Conservation (phyloP, 1,139 yeast species). For the Yamadazyma taylorii region DNA sequence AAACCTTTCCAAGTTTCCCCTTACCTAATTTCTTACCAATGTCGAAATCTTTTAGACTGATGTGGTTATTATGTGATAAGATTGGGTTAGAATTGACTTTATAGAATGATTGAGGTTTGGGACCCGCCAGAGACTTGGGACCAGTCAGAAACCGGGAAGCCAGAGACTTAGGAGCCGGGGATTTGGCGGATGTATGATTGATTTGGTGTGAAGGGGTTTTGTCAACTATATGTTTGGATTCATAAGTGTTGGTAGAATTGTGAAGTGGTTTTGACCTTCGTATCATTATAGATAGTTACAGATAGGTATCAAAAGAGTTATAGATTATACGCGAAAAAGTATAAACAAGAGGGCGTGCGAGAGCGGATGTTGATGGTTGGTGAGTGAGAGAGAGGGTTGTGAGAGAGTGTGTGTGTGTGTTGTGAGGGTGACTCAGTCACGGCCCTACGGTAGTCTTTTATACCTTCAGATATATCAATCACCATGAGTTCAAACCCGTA, state of each 20-base stretch:
- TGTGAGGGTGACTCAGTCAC: too few relatives aligned
- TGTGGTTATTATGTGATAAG: not conserved
- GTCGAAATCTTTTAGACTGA: constrained; percentile 65
- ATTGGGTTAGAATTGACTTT: not conserved
- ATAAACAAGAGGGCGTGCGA: too few relatives aligned
- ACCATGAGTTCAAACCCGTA: too few relatives aligned
- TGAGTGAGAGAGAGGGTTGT: too few relatives aligned
- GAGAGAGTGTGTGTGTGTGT: too few relatives aligned
- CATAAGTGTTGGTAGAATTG: constrained; percentile 9
- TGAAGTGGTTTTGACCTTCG: constrained; percentile 9
- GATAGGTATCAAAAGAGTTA: too few relatives aligned
- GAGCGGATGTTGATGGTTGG: too few relatives aligned
- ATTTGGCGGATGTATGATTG: too few relatives aligned
- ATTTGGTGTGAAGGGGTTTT: not conserved
- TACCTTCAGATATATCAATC: too few relatives aligned
- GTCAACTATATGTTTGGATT: not conserved
- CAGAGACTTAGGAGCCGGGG: constrained; percentile 5
- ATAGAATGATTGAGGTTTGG: not conserved
- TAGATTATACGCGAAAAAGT: too few relatives aligned
- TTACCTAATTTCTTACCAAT: constrained; percentile 87
- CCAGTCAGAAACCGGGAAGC: too few relatives aligned
- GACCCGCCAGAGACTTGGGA: not conserved
- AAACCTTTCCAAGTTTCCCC: constrained; percentile 92
- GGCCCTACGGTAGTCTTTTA: too few relatives aligned
- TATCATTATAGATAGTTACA: constrained; percentile 3